Evolutionary conservation across 2,329 filamentous ascomycete species (phyloP), one percentile per base, ranked within the genome.

Genomic region (Acrocalymma vagum): DNA sequence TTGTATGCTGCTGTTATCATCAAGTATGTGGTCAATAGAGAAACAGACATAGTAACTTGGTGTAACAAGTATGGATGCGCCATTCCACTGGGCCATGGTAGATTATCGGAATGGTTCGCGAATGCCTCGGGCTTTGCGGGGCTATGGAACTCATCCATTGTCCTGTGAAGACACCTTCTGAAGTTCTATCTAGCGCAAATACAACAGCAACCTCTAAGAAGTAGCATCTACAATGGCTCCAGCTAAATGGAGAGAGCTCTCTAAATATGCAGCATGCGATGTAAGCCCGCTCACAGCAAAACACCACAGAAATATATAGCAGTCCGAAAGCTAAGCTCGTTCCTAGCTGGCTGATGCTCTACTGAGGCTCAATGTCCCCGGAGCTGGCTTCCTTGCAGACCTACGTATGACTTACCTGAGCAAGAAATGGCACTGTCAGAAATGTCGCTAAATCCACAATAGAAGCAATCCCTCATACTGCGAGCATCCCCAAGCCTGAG

Each of bases 311-410:
- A n/a, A n/a, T n/a, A n/a, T n/a, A n/a, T 30, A 4, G 6, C 4
- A 25, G 3, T 25, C 15, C 23, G 17, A 13, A 33, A 30, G 37
- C 58, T 63, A 38, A 63, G 9, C 22, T 13, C 7, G 1, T 22
- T 22, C 35, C n/a, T 30, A 62, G 57, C 52, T 63, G 13, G 88
- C 87, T 9, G 87, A 91, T 65, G 86, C 86, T 5, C 78, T 91
- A 2, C 76, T 89, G 39, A 88, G 86, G 59, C 76, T 91, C 31
- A 79, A 85, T 44, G 79, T 85, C 7, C 77, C 84, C 9, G 78
- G 80, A 30, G 85, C 84, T 17, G 87, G 88, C 38, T 85, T 84
- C 61, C 70, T 91, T 24, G 73, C 83, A 24, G 85, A 90, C 62
- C 74, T 84, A 36, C 62, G 81, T 83, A 64, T 53, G 59, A 31